Conservation (phyloP, 2,329 filamentous ascomycete genomes). For the Fonsecaea monophora region DNA sequence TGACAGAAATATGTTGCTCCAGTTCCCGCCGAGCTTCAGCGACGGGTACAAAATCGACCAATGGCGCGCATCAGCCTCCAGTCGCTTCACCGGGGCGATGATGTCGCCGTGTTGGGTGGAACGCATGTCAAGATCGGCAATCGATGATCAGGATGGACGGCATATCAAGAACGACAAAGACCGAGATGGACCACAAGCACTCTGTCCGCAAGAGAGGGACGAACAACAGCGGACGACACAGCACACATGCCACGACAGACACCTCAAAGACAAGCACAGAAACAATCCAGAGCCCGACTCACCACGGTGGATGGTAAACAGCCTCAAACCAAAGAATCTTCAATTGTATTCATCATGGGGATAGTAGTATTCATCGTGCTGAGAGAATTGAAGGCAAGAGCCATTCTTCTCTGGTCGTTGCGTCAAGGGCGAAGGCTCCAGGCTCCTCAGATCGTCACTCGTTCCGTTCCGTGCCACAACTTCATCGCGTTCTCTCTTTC, state of each 20-base stretch:
- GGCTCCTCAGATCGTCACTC: neutral
- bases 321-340: conserved; percentile 19
- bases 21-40: conserved; percentile 9
- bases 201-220: neutral
- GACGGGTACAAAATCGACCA: conserved; percentile 23
- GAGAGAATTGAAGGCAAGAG: conserved; percentile 12
- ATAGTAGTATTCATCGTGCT: conserved; percentile 30
- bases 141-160: neutral
- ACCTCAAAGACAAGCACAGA: neutral
- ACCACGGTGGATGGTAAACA: conserved; percentile 9
- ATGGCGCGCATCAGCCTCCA: conserved; percentile 21
- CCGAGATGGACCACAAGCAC: neutral
- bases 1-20: conserved; percentile 3
- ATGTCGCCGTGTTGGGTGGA: conserved; percentile 17
- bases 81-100: neutral
- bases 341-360: conserved; percentile 30
- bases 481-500: neutral
- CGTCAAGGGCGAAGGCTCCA: conserved; percentile 4
- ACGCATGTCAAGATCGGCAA: neutral
- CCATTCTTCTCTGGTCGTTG: conserved; percentile 12
- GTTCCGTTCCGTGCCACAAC: conserved; percentile 2
- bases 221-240: conserved; percentile 1
- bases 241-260: neutral
- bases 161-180: neutral
- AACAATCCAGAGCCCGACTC: neutral